A percentile compares a stretch with the other conserved stretches of the same genome.
Conservation (phyloP, 768 basidiomycete genomes). For the Exsudoporus frostii region DNA sequence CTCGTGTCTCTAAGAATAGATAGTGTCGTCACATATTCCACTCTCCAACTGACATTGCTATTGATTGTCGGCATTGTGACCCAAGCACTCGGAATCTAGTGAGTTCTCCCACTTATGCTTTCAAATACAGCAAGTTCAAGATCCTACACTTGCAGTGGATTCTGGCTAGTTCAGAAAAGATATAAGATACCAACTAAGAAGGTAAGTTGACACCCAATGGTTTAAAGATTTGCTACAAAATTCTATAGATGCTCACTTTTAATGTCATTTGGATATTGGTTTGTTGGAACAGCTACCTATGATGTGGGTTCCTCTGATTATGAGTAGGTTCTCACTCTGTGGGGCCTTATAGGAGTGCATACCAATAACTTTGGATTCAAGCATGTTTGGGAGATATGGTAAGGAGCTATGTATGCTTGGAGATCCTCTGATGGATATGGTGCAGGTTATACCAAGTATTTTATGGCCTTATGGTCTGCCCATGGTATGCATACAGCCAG, state of each 20-base stretch:
- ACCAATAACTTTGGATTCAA: slow-evolving; percentile 77
- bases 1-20: slow-evolving; percentile 2
- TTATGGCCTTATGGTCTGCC: slow-evolving; percentile 71
- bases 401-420: neutral
- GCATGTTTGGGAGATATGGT: slow-evolving; percentile 81
- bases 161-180: slow-evolving; percentile 68
- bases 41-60: slow-evolving; percentile 63
- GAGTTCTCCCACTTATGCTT: slow-evolving; percentile 14
- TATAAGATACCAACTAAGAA: slow-evolving; percentile 63
- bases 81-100: slow-evolving; percentile 71
- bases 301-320: neutral
- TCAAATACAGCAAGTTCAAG: neutral
- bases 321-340: slow-evolving; percentile 56
- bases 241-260: slow-evolving; percentile 61
- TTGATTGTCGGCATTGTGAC: slow-evolving; percentile 63
- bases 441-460: slow-evolving; percentile 65
- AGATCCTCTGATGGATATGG: neutral
- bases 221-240: neutral
- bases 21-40: slow-evolving; percentile 70
- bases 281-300: slow-evolving; percentile 13
- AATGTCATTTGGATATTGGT: slow-evolving; percentile 73
- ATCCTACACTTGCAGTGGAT: slow-evolving; percentile 37
- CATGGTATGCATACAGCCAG: slow-evolving; percentile 80
- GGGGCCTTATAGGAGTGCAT: slow-evolving; percentile 77
- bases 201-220: slow-evolving; percentile 17